These are phyloP conservation scores for Tolypocladium tropicale DNA, from an alignment of 2,329 filamentous ascomycete genomes.

Conservation along the genomic window DNA sequence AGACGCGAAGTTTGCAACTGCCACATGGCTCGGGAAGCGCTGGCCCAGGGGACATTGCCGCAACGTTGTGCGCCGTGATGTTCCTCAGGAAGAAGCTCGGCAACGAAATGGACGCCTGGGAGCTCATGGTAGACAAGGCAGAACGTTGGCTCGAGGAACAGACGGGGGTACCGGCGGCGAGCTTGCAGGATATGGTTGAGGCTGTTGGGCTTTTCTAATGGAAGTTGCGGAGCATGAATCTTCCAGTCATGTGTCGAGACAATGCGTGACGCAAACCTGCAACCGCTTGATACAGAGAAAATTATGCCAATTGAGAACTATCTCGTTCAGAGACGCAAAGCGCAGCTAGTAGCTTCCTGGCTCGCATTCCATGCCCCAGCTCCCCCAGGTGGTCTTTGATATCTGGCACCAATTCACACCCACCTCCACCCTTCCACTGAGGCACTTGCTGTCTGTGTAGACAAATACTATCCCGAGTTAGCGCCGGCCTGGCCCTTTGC, in stretches of 20 bases:
- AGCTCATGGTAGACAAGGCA: conserved; percentile 53
- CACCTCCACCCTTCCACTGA: background rate
- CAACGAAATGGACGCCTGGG: conserved; percentile 46
- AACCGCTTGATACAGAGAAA: background rate
- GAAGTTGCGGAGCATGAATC: background rate
- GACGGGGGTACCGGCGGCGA: conserved; percentile 5
- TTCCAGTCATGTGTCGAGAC: background rate
- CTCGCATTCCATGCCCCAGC: background rate
- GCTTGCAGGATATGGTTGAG: conserved; percentile 9
- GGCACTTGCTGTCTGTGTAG: background rate
- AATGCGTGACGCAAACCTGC: background rate
- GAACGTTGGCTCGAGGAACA: conserved; percentile 32
- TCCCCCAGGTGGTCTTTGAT: background rate
- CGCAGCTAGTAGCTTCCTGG: background rate
- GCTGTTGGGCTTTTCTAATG: conserved; percentile 1
- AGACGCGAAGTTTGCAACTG: conserved; percentile 1
- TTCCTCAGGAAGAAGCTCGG: conserved; percentile 33
- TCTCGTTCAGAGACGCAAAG: background rate
- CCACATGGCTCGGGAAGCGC: background rate
- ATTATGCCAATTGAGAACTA: background rate
- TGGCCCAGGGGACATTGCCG: conserved; percentile 9
- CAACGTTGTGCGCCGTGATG: conserved; percentile 18
- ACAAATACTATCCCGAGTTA: background rate
- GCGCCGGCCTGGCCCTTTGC: too few relatives aligned
- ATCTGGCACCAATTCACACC: background rate